Evolutionary conservation across 176 grass and related monocot species (phyloP).

Genomic region (Carex myosuroides): DNA sequence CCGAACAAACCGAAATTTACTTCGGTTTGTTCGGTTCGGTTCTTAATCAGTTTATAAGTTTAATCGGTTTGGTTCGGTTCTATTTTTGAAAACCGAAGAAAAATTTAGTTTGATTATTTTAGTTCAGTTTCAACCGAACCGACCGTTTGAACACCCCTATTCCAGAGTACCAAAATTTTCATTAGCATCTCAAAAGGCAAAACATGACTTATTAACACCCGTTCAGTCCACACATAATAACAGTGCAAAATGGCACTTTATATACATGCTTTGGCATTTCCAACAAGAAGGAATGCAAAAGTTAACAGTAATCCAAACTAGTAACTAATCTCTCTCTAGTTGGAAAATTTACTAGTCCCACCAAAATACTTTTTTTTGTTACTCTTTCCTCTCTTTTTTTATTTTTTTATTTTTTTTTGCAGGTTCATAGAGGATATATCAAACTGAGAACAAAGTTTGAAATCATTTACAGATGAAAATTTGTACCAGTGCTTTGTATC

Average conservation of each 20-base stretch:
- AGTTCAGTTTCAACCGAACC: too few species aligned
- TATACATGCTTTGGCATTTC: constrained; percentile 7
- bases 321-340: constrained; percentile 6
- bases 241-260: background rate
- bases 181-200: background rate
- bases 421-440: background rate
- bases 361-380: background rate
- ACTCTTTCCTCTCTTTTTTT: background rate
- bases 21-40: too few species aligned
- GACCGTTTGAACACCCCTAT: too few species aligned
- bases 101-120: too few species aligned
- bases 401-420: background rate
- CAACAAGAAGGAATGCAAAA: background rate
- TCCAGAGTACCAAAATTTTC: background rate
- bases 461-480: background rate
- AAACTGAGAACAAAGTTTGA: background rate
- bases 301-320: background rate
- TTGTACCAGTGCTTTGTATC: background rate
- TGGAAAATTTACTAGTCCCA: background rate
- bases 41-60: too few species aligned
- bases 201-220: background rate
- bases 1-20: too few species aligned
- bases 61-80: too few species aligned
- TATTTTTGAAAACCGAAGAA: too few species aligned
- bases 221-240: background rate